phyloP scores from a whole-genome alignment of 192 early-diverging fungal genomes.

The Entomortierella lignicola region DNA sequence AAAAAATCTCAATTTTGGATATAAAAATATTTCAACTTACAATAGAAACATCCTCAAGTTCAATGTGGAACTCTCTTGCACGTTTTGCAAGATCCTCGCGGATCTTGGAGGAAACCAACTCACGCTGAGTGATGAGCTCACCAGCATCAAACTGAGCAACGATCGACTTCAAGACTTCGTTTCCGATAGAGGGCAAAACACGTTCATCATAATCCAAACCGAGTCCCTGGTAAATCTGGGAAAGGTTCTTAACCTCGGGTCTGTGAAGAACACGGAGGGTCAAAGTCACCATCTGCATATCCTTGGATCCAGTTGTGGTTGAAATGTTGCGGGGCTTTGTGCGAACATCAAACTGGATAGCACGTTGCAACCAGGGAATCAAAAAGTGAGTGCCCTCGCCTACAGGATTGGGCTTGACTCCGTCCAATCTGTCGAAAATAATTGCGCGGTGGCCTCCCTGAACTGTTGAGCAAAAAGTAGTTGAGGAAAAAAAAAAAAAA shows the following conservation, averaged over 20 bases:
- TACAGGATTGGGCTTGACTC: conserved; percentile 82
- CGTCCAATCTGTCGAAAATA: conserved; percentile 95
- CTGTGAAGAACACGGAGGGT: conserved; percentile 93
- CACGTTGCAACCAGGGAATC: conserved; percentile 95
- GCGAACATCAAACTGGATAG: conserved; percentile 92
- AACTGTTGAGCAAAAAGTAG: conserved; percentile 63
- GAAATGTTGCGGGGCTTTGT: conserved; percentile 97
- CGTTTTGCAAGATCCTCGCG: conserved; percentile 93
- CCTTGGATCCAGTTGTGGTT: conserved; percentile 99
- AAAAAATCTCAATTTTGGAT: neutral
- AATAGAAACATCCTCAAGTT: conserved; percentile 98
- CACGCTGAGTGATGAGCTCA: conserved; percentile 99
- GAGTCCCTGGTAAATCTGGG: conserved; percentile 88
- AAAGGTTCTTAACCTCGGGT: conserved; percentile 81
- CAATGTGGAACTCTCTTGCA: conserved; percentile 94
- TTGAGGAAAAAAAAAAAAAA: conserved; percentile 11
- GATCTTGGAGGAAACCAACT: conserved; percentile 91
- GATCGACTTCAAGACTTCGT: conserved; percentile 98
- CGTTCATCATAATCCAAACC: conserved; percentile 98
- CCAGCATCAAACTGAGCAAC: conserved; percentile 99
- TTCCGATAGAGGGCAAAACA: conserved; percentile 97
- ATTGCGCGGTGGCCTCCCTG: conserved; percentile 97
- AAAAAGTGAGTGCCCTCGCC: conserved; percentile 98
- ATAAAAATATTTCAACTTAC: conserved; percentile 61
- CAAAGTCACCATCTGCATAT: conserved; percentile 98